phyloP scores from a whole-genome alignment of 768 basidiomycete species.

The Mycena chlorophos region DNA sequence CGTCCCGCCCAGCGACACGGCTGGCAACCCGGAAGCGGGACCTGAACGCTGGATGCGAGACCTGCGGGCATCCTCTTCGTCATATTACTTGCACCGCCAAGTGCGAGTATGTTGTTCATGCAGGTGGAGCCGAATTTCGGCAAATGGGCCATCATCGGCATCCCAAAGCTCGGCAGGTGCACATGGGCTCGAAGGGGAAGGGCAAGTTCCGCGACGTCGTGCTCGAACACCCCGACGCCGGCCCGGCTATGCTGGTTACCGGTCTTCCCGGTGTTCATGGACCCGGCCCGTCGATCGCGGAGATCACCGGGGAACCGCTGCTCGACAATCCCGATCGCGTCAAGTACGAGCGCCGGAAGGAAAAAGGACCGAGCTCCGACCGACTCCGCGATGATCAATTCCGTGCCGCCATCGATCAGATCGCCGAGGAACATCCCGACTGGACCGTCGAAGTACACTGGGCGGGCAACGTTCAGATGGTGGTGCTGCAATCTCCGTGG shows the following conservation, averaged over 20 bases:
- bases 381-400: conserved; percentile 7
- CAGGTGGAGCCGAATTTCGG: conserved; percentile 6
- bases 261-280: conserved; percentile 24
- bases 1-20: neutral
- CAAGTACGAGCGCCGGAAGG: conserved; percentile 20
- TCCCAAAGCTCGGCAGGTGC: neutral
- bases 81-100: conserved; percentile 4
- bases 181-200: neutral
- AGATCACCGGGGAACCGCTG: conserved; percentile 24
- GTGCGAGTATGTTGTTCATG: conserved; percentile 8
- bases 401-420: conserved; percentile 11
- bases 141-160: conserved; percentile 11
- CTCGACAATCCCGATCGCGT: conserved; percentile 24
- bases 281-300: conserved; percentile 26
- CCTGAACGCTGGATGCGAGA: neutral
- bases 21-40: neutral
- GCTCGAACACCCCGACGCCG: conserved; percentile 11
- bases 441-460: conserved; percentile 18
- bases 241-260: conserved; percentile 19
- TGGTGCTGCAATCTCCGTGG: conserved; percentile 24
- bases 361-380: conserved; percentile 10
- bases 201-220: conserved; percentile 3
- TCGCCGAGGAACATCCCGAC: conserved; percentile 15
- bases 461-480: conserved; percentile 15
- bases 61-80: conserved; percentile 1